phyloP scores from a whole-genome alignment of 2,329 filamentous ascomycete genomes.

The Nemania serpens region DNA sequence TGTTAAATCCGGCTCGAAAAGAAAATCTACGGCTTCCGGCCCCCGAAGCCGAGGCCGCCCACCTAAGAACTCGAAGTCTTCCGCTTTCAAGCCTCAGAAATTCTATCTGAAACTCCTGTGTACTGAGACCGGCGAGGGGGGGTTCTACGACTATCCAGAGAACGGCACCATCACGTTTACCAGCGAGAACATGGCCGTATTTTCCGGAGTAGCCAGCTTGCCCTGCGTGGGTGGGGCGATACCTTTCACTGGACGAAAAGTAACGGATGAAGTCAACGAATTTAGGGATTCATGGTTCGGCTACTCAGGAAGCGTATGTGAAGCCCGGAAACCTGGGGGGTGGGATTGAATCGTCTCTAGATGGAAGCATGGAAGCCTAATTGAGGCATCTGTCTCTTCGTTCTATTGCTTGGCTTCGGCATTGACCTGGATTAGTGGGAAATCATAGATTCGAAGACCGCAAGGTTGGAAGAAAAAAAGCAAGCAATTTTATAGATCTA shows the following conservation, averaged over 20 bases:
- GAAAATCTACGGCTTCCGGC: conserved; percentile 22
- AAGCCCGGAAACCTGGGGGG: neutral
- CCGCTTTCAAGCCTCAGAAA: conserved; percentile 24
- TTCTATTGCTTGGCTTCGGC: no score
- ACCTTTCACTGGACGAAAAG: conserved; percentile 35
- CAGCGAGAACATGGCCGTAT: conserved; percentile 36
- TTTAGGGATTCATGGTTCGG: conserved; percentile 30
- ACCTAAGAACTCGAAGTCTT: conserved; percentile 26
- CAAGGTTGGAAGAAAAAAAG: no score
- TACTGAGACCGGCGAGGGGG: conserved; percentile 34
- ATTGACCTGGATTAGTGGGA: no score
- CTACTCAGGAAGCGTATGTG: conserved; percentile 22
- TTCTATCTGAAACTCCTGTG: conserved; percentile 36
- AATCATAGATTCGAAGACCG: no score
- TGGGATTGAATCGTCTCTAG: no score
- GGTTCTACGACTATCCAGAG: conserved; percentile 30
- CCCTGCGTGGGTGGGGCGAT: conserved; percentile 29
- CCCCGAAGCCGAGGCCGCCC: neutral
- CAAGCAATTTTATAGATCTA: no score
- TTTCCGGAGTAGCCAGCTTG: conserved; percentile 34
- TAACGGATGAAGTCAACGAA: conserved; percentile 17
- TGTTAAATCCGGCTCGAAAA: conserved; percentile 27
- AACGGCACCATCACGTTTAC: conserved; percentile 37
- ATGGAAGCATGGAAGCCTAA: no score
- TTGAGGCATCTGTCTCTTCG: no score